A percentile compares a stretch with the other conserved stretches of the same genome.
phyloP scores from a whole-genome alignment of 2,329 filamentous ascomycete genomes.

The Dendryphion nanum region DNA sequence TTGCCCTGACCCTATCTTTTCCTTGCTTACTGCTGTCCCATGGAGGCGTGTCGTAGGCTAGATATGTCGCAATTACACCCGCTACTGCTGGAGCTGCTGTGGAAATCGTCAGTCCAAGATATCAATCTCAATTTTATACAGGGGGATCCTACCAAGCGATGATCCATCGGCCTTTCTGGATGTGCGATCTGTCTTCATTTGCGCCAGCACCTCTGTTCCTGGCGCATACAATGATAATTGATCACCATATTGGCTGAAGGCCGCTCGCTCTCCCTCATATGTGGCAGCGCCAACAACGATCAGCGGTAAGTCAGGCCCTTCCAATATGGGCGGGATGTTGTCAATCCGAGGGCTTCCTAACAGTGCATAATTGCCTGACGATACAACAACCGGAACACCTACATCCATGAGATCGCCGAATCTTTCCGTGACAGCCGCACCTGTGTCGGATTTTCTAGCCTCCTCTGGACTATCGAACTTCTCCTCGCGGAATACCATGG shows the following conservation, averaged over 20 bases:
- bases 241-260: background rate
- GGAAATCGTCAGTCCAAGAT: background rate
- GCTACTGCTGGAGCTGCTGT: conserved; percentile 8
- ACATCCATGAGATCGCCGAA: background rate
- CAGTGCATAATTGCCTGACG: background rate
- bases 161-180: background rate
- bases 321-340: conserved; percentile 1
- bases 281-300: conserved; percentile 4
- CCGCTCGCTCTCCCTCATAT: background rate
- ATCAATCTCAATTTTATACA: background rate
- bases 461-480: background rate
- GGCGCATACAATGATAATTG: conserved; percentile 3
- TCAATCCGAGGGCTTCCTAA: conserved; percentile 1
- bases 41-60: conserved; percentile 4
- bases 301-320: background rate
- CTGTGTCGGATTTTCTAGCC: background rate
- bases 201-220: background rate
- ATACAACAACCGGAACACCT: background rate
- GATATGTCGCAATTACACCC: conserved; percentile 10
- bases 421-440: background rate
- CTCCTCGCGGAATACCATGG: background rate
- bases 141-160: background rate
- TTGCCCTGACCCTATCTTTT: conserved; percentile 7
- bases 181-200: conserved; percentile 1
- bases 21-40: conserved; percentile 4